Evolutionary conservation across 2,329 filamentous ascomycete species (phyloP).

Genomic region (Talaromyces sp.): DNA sequence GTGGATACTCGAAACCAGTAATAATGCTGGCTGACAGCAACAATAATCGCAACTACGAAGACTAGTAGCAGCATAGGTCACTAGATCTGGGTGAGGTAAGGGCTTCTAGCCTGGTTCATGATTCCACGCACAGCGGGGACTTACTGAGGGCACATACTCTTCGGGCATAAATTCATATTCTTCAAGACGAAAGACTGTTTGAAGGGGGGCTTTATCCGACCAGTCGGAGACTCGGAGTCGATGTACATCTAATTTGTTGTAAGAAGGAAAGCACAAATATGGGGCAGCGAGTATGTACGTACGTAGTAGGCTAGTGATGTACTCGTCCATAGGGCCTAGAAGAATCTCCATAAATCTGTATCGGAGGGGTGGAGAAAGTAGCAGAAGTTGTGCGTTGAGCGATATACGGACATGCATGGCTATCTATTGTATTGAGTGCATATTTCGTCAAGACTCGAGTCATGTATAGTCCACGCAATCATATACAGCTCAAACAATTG

Average conservation of each 20-base stretch:
- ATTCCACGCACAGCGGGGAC: neutral
- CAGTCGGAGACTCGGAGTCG: conserved; percentile 4
- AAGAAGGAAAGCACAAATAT: neutral
- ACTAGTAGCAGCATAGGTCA: neutral
- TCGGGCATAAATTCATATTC: neutral
- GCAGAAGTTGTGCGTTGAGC: neutral
- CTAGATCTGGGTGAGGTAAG: conserved; percentile 1
- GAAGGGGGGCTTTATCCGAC: neutral
- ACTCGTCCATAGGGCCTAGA: neutral
- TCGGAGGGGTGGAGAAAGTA: neutral
- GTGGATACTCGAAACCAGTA: neutral
- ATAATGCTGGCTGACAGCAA: neutral
- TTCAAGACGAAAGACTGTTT: neutral
- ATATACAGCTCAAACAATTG: neutral
- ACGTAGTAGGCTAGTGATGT: neutral
- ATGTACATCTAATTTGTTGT: neutral
- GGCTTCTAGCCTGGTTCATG: conserved; percentile 1
- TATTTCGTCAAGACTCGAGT: neutral
- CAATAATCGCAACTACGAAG: neutral
- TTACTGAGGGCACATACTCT: neutral
- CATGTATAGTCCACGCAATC: neutral
- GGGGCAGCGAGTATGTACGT: neutral
- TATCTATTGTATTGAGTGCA: neutral
- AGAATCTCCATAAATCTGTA: conserved; percentile 1
- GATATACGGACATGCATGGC: neutral